phyloP scores from a whole-genome alignment of 106 monocot genomes.

The Amphibolis antarctica region DNA sequence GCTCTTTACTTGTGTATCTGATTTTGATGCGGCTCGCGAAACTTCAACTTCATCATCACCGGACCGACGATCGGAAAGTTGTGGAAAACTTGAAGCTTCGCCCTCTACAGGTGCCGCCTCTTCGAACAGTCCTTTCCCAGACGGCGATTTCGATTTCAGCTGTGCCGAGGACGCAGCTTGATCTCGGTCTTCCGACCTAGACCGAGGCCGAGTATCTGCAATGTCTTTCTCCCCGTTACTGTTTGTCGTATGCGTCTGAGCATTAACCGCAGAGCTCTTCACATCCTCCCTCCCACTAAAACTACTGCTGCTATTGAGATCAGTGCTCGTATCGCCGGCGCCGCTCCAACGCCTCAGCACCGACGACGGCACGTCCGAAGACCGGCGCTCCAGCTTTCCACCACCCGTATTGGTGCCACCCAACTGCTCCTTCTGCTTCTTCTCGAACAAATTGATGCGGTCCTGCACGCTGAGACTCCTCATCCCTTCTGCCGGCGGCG shows the following conservation, averaged over 20 bases:
- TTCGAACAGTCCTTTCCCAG: constrained; percentile 15
- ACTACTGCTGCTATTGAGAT: constrained; percentile 34
- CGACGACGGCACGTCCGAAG: constrained; percentile 46
- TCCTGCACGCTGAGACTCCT: constrained; percentile 84
- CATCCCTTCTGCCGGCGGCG: constrained; percentile 9
- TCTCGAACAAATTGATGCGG: constrained; percentile 88
- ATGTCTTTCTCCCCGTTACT: constrained; percentile 35
- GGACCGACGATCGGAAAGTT: background rate
- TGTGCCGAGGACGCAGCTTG: background rate
- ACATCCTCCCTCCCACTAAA: constrained; percentile 38
- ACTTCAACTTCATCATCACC: background rate
- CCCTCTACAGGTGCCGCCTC: background rate
- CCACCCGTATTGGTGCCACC: too few relatives aligned
- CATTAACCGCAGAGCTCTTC: constrained; percentile 22
- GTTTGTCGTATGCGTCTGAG: constrained; percentile 20
- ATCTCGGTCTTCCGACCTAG: constrained; percentile 21
- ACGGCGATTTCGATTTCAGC: background rate
- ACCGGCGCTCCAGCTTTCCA: constrained; percentile 51
- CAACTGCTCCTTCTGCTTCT: constrained; percentile 61
- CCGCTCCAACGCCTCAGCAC: constrained; percentile 88
- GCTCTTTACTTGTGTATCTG: constrained; percentile 9
- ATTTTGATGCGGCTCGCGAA: constrained; percentile 9
- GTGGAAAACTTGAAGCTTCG: background rate
- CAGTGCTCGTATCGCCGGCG: constrained; percentile 95
- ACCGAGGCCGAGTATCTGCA: constrained; percentile 23